phyloP scores from a whole-genome alignment of 306 rosid genomes.

The Mucuna pruriens region DNA sequence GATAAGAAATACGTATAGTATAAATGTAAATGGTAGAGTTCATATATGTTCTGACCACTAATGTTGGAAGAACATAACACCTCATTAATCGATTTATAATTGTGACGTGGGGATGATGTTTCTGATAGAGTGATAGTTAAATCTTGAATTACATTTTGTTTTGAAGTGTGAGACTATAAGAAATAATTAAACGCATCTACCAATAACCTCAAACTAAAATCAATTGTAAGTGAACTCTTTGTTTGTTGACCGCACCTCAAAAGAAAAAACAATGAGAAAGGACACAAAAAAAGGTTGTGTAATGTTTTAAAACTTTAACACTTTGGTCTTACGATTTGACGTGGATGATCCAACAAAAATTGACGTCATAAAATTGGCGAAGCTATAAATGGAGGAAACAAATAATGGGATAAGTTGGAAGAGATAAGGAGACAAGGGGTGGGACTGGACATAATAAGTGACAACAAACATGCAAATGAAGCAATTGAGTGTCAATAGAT shows the following conservation, averaged over 20 bases:
- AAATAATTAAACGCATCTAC: background rate
- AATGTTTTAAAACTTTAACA: background rate
- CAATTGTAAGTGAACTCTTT: background rate
- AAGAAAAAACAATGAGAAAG: background rate
- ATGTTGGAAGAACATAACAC: background rate
- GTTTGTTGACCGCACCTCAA: background rate
- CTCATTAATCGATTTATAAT: background rate
- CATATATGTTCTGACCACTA: background rate
- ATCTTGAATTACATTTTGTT: background rate
- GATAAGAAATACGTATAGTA: background rate
- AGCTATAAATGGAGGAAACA: background rate
- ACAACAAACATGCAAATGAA: constrained; percentile 12
- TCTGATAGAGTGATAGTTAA: background rate
- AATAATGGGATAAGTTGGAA: constrained; percentile 3
- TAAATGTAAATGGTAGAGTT: background rate
- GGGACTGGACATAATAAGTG: constrained; percentile 30
- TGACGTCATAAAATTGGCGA: constrained; percentile 23
- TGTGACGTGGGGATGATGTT: background rate
- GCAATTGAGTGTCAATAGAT: constrained; percentile 45
- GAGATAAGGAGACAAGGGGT: constrained; percentile 42
- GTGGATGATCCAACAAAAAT: background rate
- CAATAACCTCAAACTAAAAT: background rate
- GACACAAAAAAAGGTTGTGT: background rate
- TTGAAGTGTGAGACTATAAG: background rate
- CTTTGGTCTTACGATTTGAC: constrained; percentile 23